Base-by-base conservation (phyloP, 1,284 basidiomycete genomes). In the Pascua guehoae region DNA sequence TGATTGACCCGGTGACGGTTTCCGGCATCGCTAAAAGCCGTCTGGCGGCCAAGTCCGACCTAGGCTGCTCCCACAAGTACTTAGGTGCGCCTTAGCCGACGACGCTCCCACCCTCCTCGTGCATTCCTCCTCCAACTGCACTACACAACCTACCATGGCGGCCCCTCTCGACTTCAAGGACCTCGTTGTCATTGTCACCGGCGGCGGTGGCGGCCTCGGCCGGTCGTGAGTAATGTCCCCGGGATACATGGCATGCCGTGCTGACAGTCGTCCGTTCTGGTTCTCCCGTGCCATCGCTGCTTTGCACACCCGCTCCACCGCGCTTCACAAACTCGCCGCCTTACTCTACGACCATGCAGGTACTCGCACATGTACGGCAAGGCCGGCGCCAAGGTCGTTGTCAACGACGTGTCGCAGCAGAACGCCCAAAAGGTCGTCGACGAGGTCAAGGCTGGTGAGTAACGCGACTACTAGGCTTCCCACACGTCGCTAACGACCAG, bases 141-240 rank as follows among this genome's bases (percentile, higher is more conserved):
- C 24, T 32, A 32, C 24, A 32, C 24, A 32, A 32, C 4, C 24
- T 32, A 58, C 15, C 43, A 58, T 54, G 57, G 17, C 53, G 36
- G 48, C 16, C 12, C 53, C 46, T 18, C 62, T 74, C 50, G 67
- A 74, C 62, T 97, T 95, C 83, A 88, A 91, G 79, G 88, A 88
- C 64, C 89, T 96, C 61, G 93, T 91, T 41, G 89, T 94, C 64
- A 84, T 99, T 66, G 81, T 98, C 65, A 99, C 96, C 48, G 96
- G 95, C 57, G 95, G 92, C 53, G 96, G 96, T 38, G 91, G 91
- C 63, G 95, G 95, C 41, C 83, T 98, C 37, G 95, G 95, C 54
- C 88, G 86, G 79, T 84, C 89, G 88, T 97, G 70, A 73, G 89
- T 81, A 9, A 12, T 16, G 42, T 12, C 7, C 41, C 44, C 17